Conservation (phyloP, 2,329 filamentous ascomycete species). For the Stylonectria norvegica region DNA sequence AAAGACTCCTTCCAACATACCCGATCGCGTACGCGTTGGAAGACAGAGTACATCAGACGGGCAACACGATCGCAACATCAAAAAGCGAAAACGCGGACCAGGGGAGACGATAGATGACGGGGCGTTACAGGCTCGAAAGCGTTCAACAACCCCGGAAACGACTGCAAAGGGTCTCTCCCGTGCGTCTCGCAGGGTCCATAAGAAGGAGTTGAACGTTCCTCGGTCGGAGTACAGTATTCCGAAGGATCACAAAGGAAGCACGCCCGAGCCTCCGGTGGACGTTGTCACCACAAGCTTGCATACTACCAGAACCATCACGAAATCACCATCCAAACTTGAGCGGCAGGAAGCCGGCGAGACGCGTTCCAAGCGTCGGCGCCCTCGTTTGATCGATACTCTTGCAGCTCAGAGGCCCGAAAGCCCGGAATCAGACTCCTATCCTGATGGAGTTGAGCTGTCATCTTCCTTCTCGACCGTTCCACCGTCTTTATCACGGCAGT, state of each 20-base stretch:
- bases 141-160: too few species aligned
- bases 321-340: not conserved
- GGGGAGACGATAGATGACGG: too few species aligned
- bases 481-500: conserved; percentile 20
- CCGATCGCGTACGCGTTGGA: too few species aligned
- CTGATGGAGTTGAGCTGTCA: conserved; percentile 7
- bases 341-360: conserved; percentile 5
- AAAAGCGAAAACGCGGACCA: conserved; percentile 26
- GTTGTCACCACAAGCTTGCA: too few species aligned
- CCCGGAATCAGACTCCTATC: conserved; percentile 28
- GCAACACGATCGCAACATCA: conserved; percentile 16
- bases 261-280: too few species aligned
- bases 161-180: too few species aligned
- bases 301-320: conserved; percentile 3
- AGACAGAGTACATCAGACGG: conserved; percentile 6
- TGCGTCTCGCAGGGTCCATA: too few species aligned
- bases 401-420: conserved; percentile 38
- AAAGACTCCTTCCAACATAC: too few species aligned
- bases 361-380: conserved; percentile 16
- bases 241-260: too few species aligned
- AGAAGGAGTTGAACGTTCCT: too few species aligned
- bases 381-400: conserved; percentile 43
- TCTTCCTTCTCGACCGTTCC: conserved; percentile 13
- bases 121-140: too few species aligned
- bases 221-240: too few species aligned